Percentiles rank a stretch among this genome's conserved stretches.
Evolutionary conservation across 768 basidiomycete genomes (phyloP).

Genomic region (Astraeus odoratus): DNA sequence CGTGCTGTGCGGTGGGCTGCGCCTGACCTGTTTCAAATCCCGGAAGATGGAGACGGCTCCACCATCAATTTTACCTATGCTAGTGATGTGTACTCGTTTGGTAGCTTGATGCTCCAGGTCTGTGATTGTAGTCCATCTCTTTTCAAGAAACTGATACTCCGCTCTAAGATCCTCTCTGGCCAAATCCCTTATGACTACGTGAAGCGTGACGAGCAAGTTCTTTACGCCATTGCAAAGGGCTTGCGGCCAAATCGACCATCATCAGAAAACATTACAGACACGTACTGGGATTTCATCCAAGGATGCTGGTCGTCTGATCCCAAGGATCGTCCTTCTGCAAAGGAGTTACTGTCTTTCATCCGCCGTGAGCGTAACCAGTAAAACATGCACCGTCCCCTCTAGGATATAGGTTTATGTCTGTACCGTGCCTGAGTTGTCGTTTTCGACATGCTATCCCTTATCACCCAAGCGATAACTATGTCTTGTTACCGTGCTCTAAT

Average conservation of each 20-base stretch:
- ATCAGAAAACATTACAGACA: neutral
- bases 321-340: neutral
- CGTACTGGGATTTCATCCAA: slow-evolving; percentile 6
- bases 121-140: slow-evolving; percentile 10
- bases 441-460: neutral
- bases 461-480: too few species aligned
- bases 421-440: neutral
- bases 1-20: slow-evolving; percentile 44
- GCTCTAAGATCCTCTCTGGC: slow-evolving; percentile 5
- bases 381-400: neutral
- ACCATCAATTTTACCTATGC: neutral
- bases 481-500: too few species aligned
- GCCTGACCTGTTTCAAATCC: slow-evolving; percentile 28
- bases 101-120: slow-evolving; percentile 26
- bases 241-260: slow-evolving; percentile 1
- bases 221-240: slow-evolving; percentile 4
- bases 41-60: slow-evolving; percentile 7
- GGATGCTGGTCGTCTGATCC: slow-evolving; percentile 13
- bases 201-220: slow-evolving; percentile 7
- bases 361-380: neutral
- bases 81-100: slow-evolving; percentile 9
- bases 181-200: slow-evolving; percentile 8
- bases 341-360: neutral
- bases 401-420: neutral
- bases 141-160: neutral